Conservation (phyloP, 75 land plant genomes). For the Picea glauca region DNA sequence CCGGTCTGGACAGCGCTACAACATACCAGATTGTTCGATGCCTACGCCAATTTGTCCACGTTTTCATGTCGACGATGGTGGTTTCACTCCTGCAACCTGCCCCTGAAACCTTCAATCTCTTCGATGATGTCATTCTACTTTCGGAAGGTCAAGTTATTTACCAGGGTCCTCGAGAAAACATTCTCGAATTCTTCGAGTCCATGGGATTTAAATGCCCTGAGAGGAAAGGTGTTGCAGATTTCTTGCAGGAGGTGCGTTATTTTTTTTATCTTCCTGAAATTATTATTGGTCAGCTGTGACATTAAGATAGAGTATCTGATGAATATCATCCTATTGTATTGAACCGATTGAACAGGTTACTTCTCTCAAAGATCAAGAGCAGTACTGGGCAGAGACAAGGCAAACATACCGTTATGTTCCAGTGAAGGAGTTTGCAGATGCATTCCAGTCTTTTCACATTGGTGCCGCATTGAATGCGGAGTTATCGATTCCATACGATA, state of each 20-base stretch:
- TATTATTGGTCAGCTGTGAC: neutral
- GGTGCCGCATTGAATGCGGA: conserved; percentile 45
- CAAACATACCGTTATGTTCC: conserved; percentile 57
- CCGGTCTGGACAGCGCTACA: conserved; percentile 93
- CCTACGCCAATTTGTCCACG: conserved; percentile 42
- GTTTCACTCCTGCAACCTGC: conserved; percentile 80
- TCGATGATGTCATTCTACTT: conserved; percentile 81
- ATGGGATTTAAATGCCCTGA: conserved; percentile 91
- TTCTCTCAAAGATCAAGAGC: conserved; percentile 84
- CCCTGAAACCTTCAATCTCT: conserved; percentile 82
- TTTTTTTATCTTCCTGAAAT: neutral
- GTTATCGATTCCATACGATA: conserved; percentile 58
- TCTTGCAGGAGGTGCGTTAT: conserved; percentile 14
- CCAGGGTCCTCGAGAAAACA: conserved; percentile 72
- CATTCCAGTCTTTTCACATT: conserved; percentile 63
- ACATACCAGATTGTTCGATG: conserved; percentile 71
- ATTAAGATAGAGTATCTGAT: neutral
- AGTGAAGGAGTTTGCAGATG: conserved; percentile 66
- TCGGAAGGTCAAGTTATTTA: conserved; percentile 85
- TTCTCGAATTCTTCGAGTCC: conserved; percentile 71
- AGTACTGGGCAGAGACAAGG: conserved; percentile 64
- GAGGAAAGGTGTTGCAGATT: conserved; percentile 25
- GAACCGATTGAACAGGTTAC: conserved; percentile 50
- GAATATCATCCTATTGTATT: no score
- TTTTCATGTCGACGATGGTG: conserved; percentile 61